phyloP scores from a whole-genome alignment of 257 asterid genomes.

The Pogostemon cablin region DNA sequence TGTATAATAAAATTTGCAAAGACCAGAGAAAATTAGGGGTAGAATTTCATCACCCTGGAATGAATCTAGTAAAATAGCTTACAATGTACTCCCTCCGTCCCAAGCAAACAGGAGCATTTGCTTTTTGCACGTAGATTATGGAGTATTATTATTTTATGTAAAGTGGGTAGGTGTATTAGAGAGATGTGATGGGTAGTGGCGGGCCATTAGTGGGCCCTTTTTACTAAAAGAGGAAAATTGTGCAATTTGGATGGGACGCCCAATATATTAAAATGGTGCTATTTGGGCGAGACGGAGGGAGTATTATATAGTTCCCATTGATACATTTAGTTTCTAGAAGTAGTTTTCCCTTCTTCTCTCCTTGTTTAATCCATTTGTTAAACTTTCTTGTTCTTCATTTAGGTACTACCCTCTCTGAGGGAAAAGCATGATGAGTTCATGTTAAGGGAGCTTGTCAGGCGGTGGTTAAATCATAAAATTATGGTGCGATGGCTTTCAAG shows the following conservation, averaged over 20 bases:
- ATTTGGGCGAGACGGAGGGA: no score
- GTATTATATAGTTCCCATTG: background rate
- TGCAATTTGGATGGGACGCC: no score
- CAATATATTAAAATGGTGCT: no score
- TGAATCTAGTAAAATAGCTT: background rate
- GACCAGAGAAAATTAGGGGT: constrained; percentile 3
- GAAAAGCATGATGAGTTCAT: constrained; percentile 94
- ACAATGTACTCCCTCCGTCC: no score
- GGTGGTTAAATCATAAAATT: constrained; percentile 92
- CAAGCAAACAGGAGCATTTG: no score
- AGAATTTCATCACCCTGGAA: constrained; percentile 1
- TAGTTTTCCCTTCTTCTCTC: constrained; percentile 5
- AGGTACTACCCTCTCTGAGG: constrained; percentile 85
- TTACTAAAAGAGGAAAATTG: no score
- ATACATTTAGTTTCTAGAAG: background rate
- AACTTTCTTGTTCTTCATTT: constrained; percentile 22
- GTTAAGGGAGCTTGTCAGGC: constrained; percentile 86
- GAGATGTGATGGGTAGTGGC: no score
- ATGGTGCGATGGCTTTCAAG: constrained; percentile 98
- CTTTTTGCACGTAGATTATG: no score
- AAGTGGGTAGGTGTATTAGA: no score
- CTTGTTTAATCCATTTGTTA: constrained; percentile 25
- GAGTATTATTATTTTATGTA: no score
- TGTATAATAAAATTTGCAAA: constrained; percentile 8
- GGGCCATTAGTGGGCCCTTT: no score